A percentile compares a stretch with the other conserved stretches of the same genome.
Conservation (phyloP, 1,284 basidiomycete species). For the Paramarasmius palmivorus region DNA sequence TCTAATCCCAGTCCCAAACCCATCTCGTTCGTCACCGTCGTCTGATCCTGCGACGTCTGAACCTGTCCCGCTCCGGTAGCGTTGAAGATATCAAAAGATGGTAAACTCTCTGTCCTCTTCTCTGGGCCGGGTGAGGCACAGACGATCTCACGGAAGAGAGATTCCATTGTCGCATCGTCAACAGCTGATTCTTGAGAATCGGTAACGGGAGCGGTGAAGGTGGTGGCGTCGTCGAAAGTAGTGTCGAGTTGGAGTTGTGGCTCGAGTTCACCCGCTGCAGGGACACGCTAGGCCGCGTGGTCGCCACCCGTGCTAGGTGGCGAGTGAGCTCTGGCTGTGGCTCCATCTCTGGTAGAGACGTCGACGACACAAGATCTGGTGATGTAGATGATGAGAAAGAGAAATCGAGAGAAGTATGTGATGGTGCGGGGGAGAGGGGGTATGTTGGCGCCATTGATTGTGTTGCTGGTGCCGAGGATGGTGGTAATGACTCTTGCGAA, state of each 20-base stretch:
- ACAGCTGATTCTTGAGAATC: slow-evolving; percentile 20
- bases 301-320: slow-evolving; percentile 94
- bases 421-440: not conserved
- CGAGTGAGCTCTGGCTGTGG: slow-evolving; percentile 64
- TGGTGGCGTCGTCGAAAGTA: slow-evolving; percentile 17
- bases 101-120: slow-evolving; percentile 24
- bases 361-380: slow-evolving; percentile 15
- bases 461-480: too few relatives aligned
- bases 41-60: not conserved
- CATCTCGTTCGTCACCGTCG: not conserved
- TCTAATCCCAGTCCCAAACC: not conserved
- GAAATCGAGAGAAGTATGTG: slow-evolving; percentile 3
- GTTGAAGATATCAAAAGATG: slow-evolving; percentile 21
- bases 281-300: slow-evolving; percentile 66
- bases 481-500: too few relatives aligned
- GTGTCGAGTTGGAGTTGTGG: slow-evolving; percentile 20
- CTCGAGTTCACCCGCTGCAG: slow-evolving; percentile 82
- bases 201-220: not conserved
- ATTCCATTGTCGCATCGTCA: slow-evolving; percentile 62
- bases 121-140: slow-evolving; percentile 33
- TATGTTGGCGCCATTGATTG: not conserved
- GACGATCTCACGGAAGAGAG: slow-evolving; percentile 63
- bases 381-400: slow-evolving; percentile 9
- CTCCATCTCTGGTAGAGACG: slow-evolving; percentile 18
- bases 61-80: not conserved